These are phyloP conservation scores for Trichoderma harzianum DNA, from an alignment of 2,329 filamentous ascomycete genomes.

Conservation along the genomic window DNA sequence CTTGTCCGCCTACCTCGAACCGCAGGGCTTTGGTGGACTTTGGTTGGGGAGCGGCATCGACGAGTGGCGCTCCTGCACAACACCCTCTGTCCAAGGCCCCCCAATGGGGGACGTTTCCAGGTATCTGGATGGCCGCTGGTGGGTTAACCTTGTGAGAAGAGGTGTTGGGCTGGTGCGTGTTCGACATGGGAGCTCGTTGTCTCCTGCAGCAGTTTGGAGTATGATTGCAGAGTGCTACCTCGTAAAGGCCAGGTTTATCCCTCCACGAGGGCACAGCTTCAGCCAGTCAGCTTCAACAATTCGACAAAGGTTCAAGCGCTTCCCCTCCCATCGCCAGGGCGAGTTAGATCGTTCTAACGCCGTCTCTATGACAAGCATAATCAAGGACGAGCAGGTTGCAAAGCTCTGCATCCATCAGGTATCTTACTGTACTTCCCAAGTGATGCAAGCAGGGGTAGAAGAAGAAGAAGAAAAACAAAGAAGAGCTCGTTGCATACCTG, in stretches of 20 bases:
- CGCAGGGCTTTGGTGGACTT: slow-evolving; percentile 21
- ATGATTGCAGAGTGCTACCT: slow-evolving; percentile 3
- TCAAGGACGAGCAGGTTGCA: not conserved
- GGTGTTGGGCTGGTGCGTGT: slow-evolving; percentile 27
- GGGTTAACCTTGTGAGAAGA: slow-evolving; percentile 28
- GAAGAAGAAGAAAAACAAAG: not conserved
- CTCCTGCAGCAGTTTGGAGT: slow-evolving; percentile 12
- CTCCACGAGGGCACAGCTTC: not conserved
- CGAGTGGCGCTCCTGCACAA: slow-evolving; percentile 27
- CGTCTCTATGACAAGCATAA: not conserved
- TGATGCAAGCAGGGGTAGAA: not conserved
- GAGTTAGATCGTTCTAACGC: not conserved
- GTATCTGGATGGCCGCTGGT: slow-evolving; percentile 28
- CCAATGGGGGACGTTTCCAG: slow-evolving; percentile 32
- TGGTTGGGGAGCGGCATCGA: slow-evolving; percentile 21
- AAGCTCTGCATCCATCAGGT: not conserved
- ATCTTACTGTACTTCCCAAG: not conserved
- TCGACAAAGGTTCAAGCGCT: not conserved
- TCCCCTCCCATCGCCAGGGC: not conserved
- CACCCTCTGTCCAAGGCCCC: slow-evolving; percentile 23
- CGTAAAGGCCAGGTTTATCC: slow-evolving; percentile 11
- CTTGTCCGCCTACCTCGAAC: slow-evolving; percentile 18
- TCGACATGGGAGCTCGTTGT: slow-evolving; percentile 3
- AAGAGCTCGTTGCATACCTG: not conserved
- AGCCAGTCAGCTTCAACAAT: slow-evolving; percentile 14